Percentiles rank a stretch among this genome's conserved stretches.
phyloP scores from a whole-genome alignment of 768 basidiomycete species.

The Stropharia rugosoannulata region DNA sequence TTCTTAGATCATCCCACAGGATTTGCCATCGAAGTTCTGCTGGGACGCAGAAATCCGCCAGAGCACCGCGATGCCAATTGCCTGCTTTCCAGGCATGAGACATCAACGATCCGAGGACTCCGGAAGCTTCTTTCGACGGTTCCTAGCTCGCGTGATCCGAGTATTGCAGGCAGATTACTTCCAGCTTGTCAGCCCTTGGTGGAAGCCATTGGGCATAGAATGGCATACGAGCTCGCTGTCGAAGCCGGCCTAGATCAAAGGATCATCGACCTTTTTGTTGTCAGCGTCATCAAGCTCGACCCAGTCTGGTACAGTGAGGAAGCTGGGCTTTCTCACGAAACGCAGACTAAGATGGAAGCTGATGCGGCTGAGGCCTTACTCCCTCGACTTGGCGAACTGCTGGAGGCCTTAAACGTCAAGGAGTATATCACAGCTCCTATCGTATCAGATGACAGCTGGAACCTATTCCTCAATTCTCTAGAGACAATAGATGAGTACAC shows the following conservation, averaged over 20 bases:
- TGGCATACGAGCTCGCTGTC: constrained; percentile 27
- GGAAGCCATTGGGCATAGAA: constrained; percentile 25
- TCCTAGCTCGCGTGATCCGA: background rate
- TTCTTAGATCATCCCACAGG: no score
- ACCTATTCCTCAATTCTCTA: no score
- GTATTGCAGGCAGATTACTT: constrained; percentile 8
- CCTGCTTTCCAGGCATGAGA: no score
- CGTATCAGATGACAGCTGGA: no score
- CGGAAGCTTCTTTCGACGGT: no score
- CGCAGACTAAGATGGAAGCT: constrained; percentile 3
- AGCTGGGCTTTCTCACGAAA: background rate
- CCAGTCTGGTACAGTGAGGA: constrained; percentile 10
- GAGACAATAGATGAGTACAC: no score
- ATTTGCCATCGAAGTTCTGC: no score
- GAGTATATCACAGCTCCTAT: no score
- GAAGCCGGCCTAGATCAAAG: background rate
- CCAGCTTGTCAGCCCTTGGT: constrained; percentile 23
- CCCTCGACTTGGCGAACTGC: background rate
- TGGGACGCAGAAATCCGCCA: no score
- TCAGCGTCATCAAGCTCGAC: constrained; percentile 1
- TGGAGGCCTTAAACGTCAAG: background rate
- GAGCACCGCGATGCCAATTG: no score
- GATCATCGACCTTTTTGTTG: constrained; percentile 5
- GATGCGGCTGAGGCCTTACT: constrained; percentile 1
- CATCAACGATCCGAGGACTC: no score